Percentiles rank a stretch among this genome's conserved stretches.
These are phyloP conservation scores for Colletotrichum eleusines DNA, from an alignment of 2,329 filamentous ascomycete species.

Conservation along the genomic window DNA sequence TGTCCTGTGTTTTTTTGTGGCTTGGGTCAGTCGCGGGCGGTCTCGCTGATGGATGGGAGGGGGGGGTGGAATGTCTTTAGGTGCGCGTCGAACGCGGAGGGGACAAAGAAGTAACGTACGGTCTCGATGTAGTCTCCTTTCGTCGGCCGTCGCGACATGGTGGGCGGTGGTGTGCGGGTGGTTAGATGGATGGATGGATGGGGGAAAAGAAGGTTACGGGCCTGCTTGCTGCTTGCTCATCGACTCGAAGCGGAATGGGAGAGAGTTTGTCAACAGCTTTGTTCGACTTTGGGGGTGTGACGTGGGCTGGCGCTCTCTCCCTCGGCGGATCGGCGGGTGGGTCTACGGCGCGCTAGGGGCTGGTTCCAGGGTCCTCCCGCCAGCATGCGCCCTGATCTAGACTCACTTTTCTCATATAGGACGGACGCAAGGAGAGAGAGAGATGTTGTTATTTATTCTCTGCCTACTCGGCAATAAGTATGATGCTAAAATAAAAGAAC, in stretches of 20 bases:
- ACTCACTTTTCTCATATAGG: background rate
- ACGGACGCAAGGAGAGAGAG: too few relatives aligned
- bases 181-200: background rate
- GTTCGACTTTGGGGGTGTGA: too few relatives aligned
- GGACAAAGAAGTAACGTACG: conserved; percentile 61
- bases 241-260: background rate
- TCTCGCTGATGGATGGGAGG: too few relatives aligned
- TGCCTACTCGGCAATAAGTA: too few relatives aligned
- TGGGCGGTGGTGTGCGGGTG: conserved; percentile 44
- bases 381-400: background rate
- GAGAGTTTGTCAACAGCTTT: too few relatives aligned
- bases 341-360: conserved; percentile 3
- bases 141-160: conserved; percentile 80
- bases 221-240: too few relatives aligned
- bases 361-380: background rate
- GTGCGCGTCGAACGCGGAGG: background rate
- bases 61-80: too few relatives aligned
- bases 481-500: too few relatives aligned
- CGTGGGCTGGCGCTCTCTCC: conserved; percentile 22
- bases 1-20: conserved; percentile 73
- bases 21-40: conserved; percentile 24
- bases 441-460: too few relatives aligned
- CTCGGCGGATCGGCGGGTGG: conserved; percentile 9
- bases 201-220: background rate
- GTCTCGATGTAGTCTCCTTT: conserved; percentile 98